Conservation (phyloP, 768 basidiomycete species). For the Cyclocybe cylindracea region DNA sequence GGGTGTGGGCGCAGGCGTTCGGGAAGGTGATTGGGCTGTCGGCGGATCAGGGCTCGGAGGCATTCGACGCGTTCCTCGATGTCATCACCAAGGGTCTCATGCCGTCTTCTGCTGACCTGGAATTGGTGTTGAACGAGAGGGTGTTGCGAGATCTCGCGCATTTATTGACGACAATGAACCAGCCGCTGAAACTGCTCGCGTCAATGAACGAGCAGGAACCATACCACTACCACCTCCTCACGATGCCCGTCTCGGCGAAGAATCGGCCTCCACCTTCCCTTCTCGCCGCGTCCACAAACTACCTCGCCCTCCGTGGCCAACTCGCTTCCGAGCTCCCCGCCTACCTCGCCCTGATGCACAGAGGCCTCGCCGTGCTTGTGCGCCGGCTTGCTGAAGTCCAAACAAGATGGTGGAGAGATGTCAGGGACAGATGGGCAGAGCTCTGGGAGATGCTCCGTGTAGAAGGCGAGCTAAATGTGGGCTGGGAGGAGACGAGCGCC, state of each 20-base stretch:
- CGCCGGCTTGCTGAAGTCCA: slow-evolving; percentile 58
- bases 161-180: slow-evolving; percentile 57
- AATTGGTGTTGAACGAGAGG: slow-evolving; percentile 50
- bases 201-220: slow-evolving; percentile 77
- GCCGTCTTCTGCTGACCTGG: slow-evolving; percentile 53
- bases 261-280: slow-evolving; percentile 68
- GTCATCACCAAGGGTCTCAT: slow-evolving; percentile 58
- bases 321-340: slow-evolving; percentile 70
- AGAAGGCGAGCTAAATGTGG: slow-evolving; percentile 69
- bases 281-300: slow-evolving; percentile 73
- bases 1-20: slow-evolving; percentile 66
- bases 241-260: slow-evolving; percentile 60
- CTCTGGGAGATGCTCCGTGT: slow-evolving; percentile 83
- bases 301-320: slow-evolving; percentile 74
- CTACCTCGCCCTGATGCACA: slow-evolving; percentile 58
- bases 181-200: slow-evolving; percentile 65
- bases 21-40: slow-evolving; percentile 66
- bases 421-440: slow-evolving; percentile 70
- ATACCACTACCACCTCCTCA: slow-evolving; percentile 68
- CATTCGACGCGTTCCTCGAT: slow-evolving; percentile 69
- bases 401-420: slow-evolving; percentile 56
- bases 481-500: slow-evolving; percentile 64
- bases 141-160: slow-evolving; percentile 60
- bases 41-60: slow-evolving; percentile 49
- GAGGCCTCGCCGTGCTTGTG: slow-evolving; percentile 57